Evolutionary conservation across 164 flowering plant genomes (phyloP).

Genomic region (Vitis rupestris): DNA sequence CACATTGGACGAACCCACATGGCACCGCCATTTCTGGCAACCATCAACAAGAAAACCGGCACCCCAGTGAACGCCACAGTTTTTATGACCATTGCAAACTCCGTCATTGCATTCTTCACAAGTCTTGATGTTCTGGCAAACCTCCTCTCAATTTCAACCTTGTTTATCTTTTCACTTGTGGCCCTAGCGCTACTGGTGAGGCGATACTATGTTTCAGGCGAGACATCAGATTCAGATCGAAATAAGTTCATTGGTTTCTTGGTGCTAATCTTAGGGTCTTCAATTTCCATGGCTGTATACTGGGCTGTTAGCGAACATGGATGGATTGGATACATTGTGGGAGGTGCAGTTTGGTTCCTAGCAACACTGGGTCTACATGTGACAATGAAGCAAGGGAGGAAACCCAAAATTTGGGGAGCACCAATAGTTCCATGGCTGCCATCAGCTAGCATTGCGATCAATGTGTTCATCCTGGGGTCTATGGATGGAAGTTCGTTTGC

Average conservation of each 20-base stretch:
- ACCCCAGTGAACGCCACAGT: slow-evolving; percentile 32
- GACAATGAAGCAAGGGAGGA: slow-evolving; percentile 21
- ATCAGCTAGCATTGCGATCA: slow-evolving; percentile 28
- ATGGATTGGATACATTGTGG: slow-evolving; percentile 24
- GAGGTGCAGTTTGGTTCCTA: slow-evolving; percentile 25
- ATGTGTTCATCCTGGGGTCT: slow-evolving; percentile 35
- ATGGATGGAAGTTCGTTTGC: slow-evolving; percentile 28
- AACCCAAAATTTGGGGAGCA: slow-evolving; percentile 34
- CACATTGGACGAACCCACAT: slow-evolving; percentile 38
- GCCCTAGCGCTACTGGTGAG: slow-evolving; percentile 28
- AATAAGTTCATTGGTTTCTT: slow-evolving; percentile 26
- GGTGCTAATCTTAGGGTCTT: slow-evolving; percentile 22
- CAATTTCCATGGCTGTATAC: slow-evolving; percentile 19
- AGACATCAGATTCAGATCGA: slow-evolving; percentile 21
- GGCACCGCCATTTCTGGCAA: slow-evolving; percentile 33
- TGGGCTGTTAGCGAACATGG: slow-evolving; percentile 24
- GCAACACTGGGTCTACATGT: slow-evolving; percentile 25
- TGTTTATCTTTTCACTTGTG: slow-evolving; percentile 31
- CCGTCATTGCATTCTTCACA: slow-evolving; percentile 34
- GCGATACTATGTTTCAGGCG: slow-evolving; percentile 31
- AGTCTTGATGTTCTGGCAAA: slow-evolving; percentile 27
- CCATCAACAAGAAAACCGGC: slow-evolving; percentile 21
- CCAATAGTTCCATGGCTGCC: slow-evolving; percentile 40
- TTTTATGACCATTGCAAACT: slow-evolving; percentile 18
- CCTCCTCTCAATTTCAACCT: slow-evolving; percentile 37